Base-by-base conservation (phyloP, 2,329 filamentous ascomycete species). In the Scedosporium aurantiacum region DNA sequence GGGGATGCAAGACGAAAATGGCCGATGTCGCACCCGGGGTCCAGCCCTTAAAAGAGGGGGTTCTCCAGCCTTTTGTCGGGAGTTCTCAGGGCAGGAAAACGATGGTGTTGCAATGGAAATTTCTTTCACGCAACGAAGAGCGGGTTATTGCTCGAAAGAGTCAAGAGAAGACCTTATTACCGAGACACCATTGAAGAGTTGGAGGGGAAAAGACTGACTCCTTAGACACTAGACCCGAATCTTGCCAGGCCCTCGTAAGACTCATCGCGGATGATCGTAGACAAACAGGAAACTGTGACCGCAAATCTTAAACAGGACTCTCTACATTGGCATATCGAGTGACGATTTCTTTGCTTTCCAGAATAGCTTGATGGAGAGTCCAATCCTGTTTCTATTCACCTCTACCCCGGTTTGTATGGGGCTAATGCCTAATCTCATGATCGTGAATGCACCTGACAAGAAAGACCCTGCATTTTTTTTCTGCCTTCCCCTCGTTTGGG, bases 1-100 rank as follows among this genome's bases (percentile, higher is more conserved):
- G 50, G 50, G 50, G 50, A 54, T 23, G 50, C 50, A 54, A 14
- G 50, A 54, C 50, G 50, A 54, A 54, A 54, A 54, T 54, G 50
- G 50, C 50, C 50, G 50, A 54, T 54, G 50, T 54, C 50, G 50
- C 50, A 54, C 50, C 23, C 50, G 50, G 50, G 50, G 50, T 27
- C 23, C 50, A 54, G 21, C 18, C 21, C 23, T 54, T 23, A 54
- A 54, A 54, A 54, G 50, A 54, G 50, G 50, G 50, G 50, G 18
- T 54, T 27, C 21, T 14, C 50, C 12, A 54, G 23, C 50, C 4
- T 54, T 25, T 18, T 7, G 7, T 28, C 50, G 50, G 50, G 50
- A 54, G 43, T 54, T 23, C 21, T 27, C 50, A 23, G 21, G 32
- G 10, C 23, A 14, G 47, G n/a, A 25, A 47, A 27, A 21, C n/a